These are phyloP conservation scores for Cicer cuneatum DNA, from an alignment of 306 rosid species.

Conservation along the genomic window DNA sequence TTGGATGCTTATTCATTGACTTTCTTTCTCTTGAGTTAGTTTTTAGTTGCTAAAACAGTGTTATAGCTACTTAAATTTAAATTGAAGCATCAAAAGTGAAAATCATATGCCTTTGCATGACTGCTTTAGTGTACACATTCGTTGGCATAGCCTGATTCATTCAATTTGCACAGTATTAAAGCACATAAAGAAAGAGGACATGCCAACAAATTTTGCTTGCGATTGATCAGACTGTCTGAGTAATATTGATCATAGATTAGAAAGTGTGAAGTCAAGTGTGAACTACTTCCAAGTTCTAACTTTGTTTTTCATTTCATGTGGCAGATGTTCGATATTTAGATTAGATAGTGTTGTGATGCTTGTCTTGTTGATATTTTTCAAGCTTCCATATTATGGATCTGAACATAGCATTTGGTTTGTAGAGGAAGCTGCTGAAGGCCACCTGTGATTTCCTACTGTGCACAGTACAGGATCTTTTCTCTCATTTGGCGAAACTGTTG, in stretches of 20 bases:
- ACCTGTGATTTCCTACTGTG: constrained; percentile 40
- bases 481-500: constrained; percentile 28
- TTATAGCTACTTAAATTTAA: neutral
- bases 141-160: neutral
- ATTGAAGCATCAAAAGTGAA: neutral
- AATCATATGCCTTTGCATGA: neutral
- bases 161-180: neutral
- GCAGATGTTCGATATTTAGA: constrained; percentile 42
- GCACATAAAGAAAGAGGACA: too few species aligned
- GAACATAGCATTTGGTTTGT: constrained; percentile 26
- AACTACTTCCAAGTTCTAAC: neutral
- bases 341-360: constrained; percentile 43
- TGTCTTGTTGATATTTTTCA: constrained; percentile 35
- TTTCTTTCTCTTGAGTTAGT: neutral
- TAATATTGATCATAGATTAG: too few species aligned
- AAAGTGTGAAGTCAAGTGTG: too few species aligned
- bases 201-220: too few species aligned
- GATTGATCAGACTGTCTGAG: too few species aligned
- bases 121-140: neutral
- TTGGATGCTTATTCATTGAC: neutral
- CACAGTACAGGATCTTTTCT: constrained; percentile 45
- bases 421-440: constrained; percentile 44
- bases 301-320: constrained; percentile 15
- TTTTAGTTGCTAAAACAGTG: constrained; percentile 2
- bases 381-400: constrained; percentile 37